These are phyloP conservation scores for Neurospora sublineolata DNA, from an alignment of 495 filamentous ascomycete species.

Conservation along the genomic window DNA sequence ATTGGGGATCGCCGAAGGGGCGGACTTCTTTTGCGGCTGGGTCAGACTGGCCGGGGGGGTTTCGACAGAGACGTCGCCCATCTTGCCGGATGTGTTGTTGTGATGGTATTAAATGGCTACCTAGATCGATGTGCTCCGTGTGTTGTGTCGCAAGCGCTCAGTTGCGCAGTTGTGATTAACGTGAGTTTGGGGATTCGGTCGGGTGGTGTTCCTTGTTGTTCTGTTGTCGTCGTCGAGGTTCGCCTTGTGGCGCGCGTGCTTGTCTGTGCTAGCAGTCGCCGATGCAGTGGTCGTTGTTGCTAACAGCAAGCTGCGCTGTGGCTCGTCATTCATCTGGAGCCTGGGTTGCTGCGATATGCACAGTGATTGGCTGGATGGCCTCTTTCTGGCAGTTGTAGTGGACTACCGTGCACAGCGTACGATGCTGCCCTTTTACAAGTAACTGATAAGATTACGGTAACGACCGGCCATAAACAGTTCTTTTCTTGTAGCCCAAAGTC, in stretches of 20 bases:
- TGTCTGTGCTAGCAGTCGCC: background rate
- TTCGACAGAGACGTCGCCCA: conserved; percentile 79
- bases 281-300: conserved; percentile 5
- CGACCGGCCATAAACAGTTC: background rate
- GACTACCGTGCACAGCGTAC: background rate
- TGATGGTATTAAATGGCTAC: background rate
- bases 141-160: background rate
- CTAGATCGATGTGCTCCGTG: background rate
- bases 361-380: background rate
- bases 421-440: background rate
- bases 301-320: conserved; percentile 5
- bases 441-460: background rate
- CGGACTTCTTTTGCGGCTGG: conserved; percentile 64
- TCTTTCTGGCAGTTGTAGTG: background rate
- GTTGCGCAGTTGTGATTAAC: background rate
- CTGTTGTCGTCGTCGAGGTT: conserved; percentile 11
- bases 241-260: conserved; percentile 20
- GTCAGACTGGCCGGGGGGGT: conserved; percentile 62
- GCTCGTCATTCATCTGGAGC: conserved; percentile 23
- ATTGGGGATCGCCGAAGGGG: conserved; percentile 76
- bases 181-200: conserved; percentile 3
- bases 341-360: background rate
- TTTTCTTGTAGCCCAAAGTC: background rate
- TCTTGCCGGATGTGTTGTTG: conserved; percentile 26
- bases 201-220: conserved; percentile 14